Base-by-base conservation (phyloP, 495 filamentous ascomycete genomes). In the Aspergillus steynii region DNA sequence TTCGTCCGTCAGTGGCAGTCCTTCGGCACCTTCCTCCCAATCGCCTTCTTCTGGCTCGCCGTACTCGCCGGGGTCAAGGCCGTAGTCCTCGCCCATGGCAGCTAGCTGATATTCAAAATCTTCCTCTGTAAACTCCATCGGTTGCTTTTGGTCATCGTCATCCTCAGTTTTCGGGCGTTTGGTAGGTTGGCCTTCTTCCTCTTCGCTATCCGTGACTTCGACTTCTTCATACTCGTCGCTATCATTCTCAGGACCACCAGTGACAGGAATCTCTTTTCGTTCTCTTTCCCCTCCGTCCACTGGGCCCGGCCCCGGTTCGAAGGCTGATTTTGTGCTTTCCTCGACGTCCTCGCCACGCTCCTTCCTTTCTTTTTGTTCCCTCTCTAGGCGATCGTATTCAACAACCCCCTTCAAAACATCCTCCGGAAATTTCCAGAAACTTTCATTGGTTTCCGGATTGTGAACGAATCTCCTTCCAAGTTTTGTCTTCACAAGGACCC, bases 31-130 rank as follows among this genome's bases (percentile, higher is more conserved):
- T 60, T 91, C 90, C 61, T 90, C 89, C 77, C 83, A 85, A 31
- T 85, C 85, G 32, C 85, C 85, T 20, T 84, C 80, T 26, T 86
- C 83, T 3, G 80, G 83, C 50, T 86, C 82, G 46, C 89, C 88
- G 61, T 88, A 90, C 70, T 93, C 90, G 14, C 80, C 85, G n/a
- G 82, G 83, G 50, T 88, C 86, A 12, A 87, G 76, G 1, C 83
- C 89, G 64, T 94, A 91, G 9, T 91, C 86, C 63, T 91, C 83
- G 49, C 87, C 89, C 92, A 97, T 96, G 9, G 87, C 86, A 14
- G 89, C 89, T 8, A 99, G 80, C 69, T 99, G 95, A 65, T 89
- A 94, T 34, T 90, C 93, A 61, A 99, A 94, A 69, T 99, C 96
- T 49, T 94, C 93, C 70, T 98, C 95, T 29, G 91, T 90, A 68